A percentile compares a stretch with the other conserved stretches of the same genome.
phyloP scores from a whole-genome alignment of 805 yeast genomes.

The Saccharomycopsis fodiens region DNA sequence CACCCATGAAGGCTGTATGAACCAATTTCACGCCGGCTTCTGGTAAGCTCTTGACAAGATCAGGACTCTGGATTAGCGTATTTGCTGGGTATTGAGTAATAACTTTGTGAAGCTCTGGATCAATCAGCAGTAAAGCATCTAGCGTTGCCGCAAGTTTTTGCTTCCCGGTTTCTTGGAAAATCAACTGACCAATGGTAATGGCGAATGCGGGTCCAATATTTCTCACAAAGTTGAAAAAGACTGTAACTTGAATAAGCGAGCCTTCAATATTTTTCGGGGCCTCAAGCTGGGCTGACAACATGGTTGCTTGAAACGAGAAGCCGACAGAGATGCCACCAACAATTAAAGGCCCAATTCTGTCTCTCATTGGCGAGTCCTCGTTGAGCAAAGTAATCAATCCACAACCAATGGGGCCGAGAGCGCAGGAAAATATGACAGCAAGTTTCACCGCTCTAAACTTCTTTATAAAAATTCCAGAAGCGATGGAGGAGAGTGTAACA shows the following conservation, averaged over 20 bases:
- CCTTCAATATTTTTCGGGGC: slow-evolving; percentile 45
- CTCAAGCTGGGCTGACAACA: slow-evolving; percentile 38
- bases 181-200: background rate
- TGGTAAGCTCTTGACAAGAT: background rate
- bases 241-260: slow-evolving; percentile 40
- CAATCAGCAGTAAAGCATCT: background rate
- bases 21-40: background rate
- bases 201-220: slow-evolving; percentile 31
- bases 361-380: slow-evolving; percentile 20
- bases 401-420: background rate
- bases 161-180: background rate
- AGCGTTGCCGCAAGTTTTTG: background rate
- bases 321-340: slow-evolving; percentile 43
- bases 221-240: slow-evolving; percentile 37
- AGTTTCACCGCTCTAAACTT: slow-evolving; percentile 35
- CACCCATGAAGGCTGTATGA: background rate
- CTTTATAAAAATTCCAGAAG: slow-evolving; percentile 31
- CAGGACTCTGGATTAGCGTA: background rate
- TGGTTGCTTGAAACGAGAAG: slow-evolving; percentile 36
- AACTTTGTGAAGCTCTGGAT: background rate
- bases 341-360: slow-evolving; percentile 39
- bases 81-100: background rate
- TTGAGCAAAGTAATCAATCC: background rate
- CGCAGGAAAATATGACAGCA: slow-evolving; percentile 22
- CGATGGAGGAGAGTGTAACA: slow-evolving; percentile 29